Evolutionary conservation across 2,329 filamentous ascomycete species (phyloP), one percentile per base, ranked within the genome.

Genomic region (Ophiostoma sp.): DNA sequence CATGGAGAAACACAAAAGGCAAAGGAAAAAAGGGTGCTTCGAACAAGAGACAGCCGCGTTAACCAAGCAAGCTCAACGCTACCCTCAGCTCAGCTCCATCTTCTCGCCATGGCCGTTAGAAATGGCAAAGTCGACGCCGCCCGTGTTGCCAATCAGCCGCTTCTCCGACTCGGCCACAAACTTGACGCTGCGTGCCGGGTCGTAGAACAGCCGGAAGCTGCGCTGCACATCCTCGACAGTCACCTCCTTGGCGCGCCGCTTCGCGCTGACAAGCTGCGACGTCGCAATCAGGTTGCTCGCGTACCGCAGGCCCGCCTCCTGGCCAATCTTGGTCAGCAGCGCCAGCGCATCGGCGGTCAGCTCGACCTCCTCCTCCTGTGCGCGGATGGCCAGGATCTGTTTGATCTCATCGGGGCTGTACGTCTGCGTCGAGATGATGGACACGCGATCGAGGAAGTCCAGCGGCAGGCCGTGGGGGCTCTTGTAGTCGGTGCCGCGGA

Each of bases 251-350:
- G 90, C 90, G 77, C 89, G 90, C 74, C 94, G 88, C 85, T 97
- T 98, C 76, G 91, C 89, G 73, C 88, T 89, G 67, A 98, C 86
- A 64, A 99, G 86, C 79, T 96, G 91, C 5, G 93, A 95, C 1
- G 95, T 97, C 31, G 92, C 96, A 80, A 99, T 97, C 70, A 99
- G 89, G 79, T 99, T 97, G 82, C 93, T 96, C n/a, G 94, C 94
- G 78, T 99, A 99, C 75, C 95, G 87, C 68, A 99, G 84, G 33
- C 94, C 94, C 1, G 93, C 90, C 79, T 99, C 95, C 76, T 94
- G 87, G 39, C 94, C 95, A 76, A 98, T 96, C 84, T 98, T 98
- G 73, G 95, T 96, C 52, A 99, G 86, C 17, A 99, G 86, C 1
- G 94, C 94, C 15, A 99, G 86, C 0, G 95, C 94, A 78, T 98